phyloP scores from a whole-genome alignment of 2,329 filamentous ascomycete genomes.

The Neonectria neomacrospora region DNA sequence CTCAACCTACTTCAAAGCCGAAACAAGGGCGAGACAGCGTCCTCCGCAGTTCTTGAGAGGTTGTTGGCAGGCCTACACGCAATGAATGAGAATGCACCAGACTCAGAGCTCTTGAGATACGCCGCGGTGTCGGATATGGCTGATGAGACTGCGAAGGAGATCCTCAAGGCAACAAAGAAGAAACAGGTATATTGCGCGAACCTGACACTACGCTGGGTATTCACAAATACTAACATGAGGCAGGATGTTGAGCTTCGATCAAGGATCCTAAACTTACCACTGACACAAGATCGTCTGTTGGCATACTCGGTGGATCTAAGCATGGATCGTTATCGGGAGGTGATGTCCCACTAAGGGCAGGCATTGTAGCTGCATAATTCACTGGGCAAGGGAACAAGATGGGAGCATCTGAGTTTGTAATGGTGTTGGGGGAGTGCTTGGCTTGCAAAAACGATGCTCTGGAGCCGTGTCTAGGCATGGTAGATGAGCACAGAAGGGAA shows the following conservation, averaged over 20 bases:
- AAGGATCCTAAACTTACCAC: constrained; percentile 66
- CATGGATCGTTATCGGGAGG: constrained; percentile 72
- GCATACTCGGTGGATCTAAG: constrained; percentile 77
- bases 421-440: constrained; percentile 35
- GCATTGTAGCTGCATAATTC: constrained; percentile 8
- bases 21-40: constrained; percentile 53
- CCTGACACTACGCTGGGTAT: not conserved
- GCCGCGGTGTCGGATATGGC: constrained; percentile 88
- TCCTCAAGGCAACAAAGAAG: constrained; percentile 65
- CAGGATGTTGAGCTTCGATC: constrained; percentile 52
- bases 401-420: constrained; percentile 29
- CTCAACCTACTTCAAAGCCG: constrained; percentile 61
- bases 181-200: constrained; percentile 61
- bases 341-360: constrained; percentile 61
- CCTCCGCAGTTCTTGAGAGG: constrained; percentile 63
- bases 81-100: constrained; percentile 59
- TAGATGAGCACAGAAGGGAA: constrained; percentile 5
- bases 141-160: constrained; percentile 74
- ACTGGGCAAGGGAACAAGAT: constrained; percentile 10
- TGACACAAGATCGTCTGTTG: constrained; percentile 79
- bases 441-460: constrained; percentile 15
- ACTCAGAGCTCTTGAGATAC: constrained; percentile 62
- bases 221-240: constrained; percentile 33
- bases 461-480: constrained; percentile 12
- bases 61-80: constrained; percentile 67